Evolutionary conservation across 169 alveolate species (phyloP).

Genomic region (Plasmodium gaboni): DNA sequence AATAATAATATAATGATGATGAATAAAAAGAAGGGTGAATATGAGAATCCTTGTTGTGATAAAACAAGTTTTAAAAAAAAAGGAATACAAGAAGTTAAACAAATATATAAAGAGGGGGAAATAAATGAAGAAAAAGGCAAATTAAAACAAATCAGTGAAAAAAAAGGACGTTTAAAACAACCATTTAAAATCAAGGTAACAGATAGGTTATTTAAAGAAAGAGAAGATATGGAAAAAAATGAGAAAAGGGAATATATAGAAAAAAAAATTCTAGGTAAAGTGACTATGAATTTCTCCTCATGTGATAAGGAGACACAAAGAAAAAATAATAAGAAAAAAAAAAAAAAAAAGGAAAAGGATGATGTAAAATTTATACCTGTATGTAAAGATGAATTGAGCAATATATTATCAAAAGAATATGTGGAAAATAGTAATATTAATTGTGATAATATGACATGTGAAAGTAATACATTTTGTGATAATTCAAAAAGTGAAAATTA

Average conservation of each 20-base stretch:
- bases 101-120: background rate
- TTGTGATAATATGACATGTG: background rate
- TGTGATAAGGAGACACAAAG: constrained; percentile 4
- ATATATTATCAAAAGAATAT: too few relatives aligned
- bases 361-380: background rate
- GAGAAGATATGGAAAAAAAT: constrained; percentile 5
- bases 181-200: constrained; percentile 40
- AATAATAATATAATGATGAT: too few relatives aligned
- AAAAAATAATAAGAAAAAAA: background rate
- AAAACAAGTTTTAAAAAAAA: too few relatives aligned
- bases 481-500: background rate
- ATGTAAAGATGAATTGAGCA: too few relatives aligned
- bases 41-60: too few relatives aligned
- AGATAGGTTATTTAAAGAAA: constrained; percentile 26
- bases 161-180: background rate
- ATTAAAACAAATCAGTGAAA: background rate
- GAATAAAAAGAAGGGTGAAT: too few relatives aligned
- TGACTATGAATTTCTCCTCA: background rate
- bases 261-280: constrained; percentile 1
- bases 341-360: background rate
- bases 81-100: background rate
- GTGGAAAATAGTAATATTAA: too few relatives aligned
- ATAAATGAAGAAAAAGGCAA: background rate
- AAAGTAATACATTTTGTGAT: background rate
- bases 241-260: constrained; percentile 12